Evolutionary conservation across 202 grass and related monocot genomes (phyloP).

Genomic region (Elaeis oleifera): DNA sequence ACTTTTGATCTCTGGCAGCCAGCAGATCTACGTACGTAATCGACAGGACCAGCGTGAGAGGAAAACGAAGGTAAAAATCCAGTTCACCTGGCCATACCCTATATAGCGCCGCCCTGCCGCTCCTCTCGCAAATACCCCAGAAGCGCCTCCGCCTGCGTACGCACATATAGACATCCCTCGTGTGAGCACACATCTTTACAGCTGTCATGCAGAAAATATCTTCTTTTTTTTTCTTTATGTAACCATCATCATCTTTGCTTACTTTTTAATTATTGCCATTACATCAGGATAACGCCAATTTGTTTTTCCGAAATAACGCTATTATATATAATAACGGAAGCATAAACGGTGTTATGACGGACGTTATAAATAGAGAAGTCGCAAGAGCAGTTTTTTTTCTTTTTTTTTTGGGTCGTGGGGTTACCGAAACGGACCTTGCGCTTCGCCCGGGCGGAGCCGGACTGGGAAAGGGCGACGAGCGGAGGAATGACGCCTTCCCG

Average conservation of each 20-base stretch:
- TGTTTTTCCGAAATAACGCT: not conserved
- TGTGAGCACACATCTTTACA: too few species aligned
- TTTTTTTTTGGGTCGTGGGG: too few species aligned
- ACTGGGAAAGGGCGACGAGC: slow-evolving; percentile 13
- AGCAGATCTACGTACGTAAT: too few species aligned
- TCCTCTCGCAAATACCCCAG: slow-evolving; percentile 13
- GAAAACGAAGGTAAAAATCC: too few species aligned
- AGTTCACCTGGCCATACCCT: not conserved
- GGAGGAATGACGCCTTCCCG: slow-evolving; percentile 15
- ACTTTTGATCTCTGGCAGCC: too few species aligned
- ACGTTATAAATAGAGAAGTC: too few species aligned
- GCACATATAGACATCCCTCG: not conserved
- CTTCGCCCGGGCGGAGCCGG: slow-evolving; percentile 16
- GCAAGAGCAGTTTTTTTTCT: too few species aligned
- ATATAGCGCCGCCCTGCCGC: not conserved
- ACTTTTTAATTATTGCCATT: too few species aligned
- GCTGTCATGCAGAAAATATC: too few species aligned
- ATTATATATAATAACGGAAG: not conserved
- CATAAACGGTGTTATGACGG: not conserved
- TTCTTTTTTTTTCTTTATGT: too few species aligned
- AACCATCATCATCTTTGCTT: too few species aligned
- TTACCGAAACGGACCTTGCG: not conserved
- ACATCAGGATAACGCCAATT: not conserved
- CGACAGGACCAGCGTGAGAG: too few species aligned
- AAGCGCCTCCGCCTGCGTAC: slow-evolving; percentile 10